Evolutionary conservation across 225 moss, liverwort and hornwort species (phyloP), one percentile per base, ranked within the genome.

Genomic region (Straminergon stramineum): DNA sequence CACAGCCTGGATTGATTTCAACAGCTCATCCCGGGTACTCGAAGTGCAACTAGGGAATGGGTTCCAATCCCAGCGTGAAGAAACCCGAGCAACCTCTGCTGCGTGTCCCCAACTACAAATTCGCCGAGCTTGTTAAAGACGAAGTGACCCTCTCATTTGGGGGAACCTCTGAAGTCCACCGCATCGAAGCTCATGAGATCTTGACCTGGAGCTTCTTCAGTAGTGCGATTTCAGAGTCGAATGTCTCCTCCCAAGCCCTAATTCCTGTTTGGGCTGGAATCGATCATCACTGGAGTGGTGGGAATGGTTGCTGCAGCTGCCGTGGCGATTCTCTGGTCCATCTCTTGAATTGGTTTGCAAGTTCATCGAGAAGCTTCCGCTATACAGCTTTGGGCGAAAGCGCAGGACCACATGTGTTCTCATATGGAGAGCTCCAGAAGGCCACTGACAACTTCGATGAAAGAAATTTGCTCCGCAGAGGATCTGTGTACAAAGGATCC

Each of bases 401-500:
- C 13, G 37, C 51, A 48, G n/a, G 48, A 28, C 92, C 87, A 10
- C 83, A 39, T 28, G 90, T 69, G 34, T 89, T 85, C 64, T 91
- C 81, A 6, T 92, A 78, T 62, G 84, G 45, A 45, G 88, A 93
- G 82, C 52, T 92, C 6, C n/a, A 39, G 39, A 41, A 34, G 14
- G 90, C 91, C 48, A 92, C 85, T 73, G 60, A 60, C 11, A 41
- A 81, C 41, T 81, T 81, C 24, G 28, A 55, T 35, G 56, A 56
- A 15, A 57, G n/a, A 56, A 57, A 79, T 57, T 15, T 57, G n/a
- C 26, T 79, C 5, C 37, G 56, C 64, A 73, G 21, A 4, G 56
- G 92, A 43, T 83, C 68, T 15, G 83, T 90, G 20, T 93, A 70
- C 64, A 85, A 53, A 85, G 94, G 92, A 48, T 86, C 26, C 71